Evolutionary conservation across 2,329 filamentous ascomycete genomes (phyloP).

Genomic region (Alternaria alternata): DNA sequence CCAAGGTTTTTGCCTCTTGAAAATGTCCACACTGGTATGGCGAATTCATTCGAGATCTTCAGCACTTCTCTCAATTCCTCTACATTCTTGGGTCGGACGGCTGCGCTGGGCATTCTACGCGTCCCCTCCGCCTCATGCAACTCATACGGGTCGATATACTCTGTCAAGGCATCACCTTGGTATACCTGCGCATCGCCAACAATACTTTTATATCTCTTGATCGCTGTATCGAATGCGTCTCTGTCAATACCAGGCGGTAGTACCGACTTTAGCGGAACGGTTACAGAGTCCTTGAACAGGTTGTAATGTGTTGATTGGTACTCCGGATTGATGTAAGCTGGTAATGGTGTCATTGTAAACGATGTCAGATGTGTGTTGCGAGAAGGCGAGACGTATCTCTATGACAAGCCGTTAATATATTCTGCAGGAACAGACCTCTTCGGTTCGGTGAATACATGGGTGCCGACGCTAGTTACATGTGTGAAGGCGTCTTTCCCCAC

Average conservation of each 20-base stretch:
- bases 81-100: conserved; percentile 48
- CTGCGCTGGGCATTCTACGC: conserved; percentile 55
- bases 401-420: neutral
- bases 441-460: neutral
- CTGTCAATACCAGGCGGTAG: conserved; percentile 53
- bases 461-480: neutral
- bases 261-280: conserved; percentile 46
- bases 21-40: conserved; percentile 44
- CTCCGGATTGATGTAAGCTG: conserved; percentile 49
- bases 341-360: conserved; percentile 21
- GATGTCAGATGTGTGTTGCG: neutral
- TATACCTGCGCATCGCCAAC: conserved; percentile 54
- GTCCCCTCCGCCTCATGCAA: conserved; percentile 52
- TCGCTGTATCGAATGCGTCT: conserved; percentile 50
- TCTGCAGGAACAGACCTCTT: neutral
- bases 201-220: conserved; percentile 45
- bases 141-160: conserved; percentile 60
- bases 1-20: conserved; percentile 47
- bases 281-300: conserved; percentile 54
- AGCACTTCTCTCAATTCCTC: conserved; percentile 36
- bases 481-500: conserved; percentile 18
- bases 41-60: conserved; percentile 35
- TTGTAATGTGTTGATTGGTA: conserved; percentile 55
- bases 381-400: neutral
- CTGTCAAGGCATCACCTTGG: conserved; percentile 49